phyloP scores from a whole-genome alignment of 1,139 yeast genomes.

The Candida albicans region DNA sequence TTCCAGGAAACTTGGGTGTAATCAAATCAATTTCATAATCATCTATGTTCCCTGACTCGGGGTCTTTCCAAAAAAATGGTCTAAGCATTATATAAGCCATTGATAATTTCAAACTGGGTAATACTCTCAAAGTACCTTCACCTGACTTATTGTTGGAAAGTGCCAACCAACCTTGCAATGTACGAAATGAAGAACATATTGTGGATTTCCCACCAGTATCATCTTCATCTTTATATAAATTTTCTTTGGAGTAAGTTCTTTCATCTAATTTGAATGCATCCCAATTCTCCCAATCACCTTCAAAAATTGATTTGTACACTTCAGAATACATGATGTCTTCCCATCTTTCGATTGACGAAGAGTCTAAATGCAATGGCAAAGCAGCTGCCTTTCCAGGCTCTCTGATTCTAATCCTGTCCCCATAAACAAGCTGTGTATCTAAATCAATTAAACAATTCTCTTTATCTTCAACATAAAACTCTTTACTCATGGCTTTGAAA shows the following conservation, averaged over 20 bases:
- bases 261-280: slow-evolving; percentile 44
- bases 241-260: slow-evolving; percentile 35
- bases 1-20: slow-evolving; percentile 25
- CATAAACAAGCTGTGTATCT: slow-evolving; percentile 34
- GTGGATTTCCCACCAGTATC: slow-evolving; percentile 31
- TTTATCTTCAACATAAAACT: slow-evolving; percentile 33
- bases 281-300: slow-evolving; percentile 48
- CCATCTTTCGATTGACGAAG: slow-evolving; percentile 46
- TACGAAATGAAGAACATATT: slow-evolving; percentile 33
- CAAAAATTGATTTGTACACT: slow-evolving; percentile 39
- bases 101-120: slow-evolving; percentile 37
- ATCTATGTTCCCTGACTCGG: slow-evolving; percentile 4
- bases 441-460: slow-evolving; percentile 24
- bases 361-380: slow-evolving; percentile 45
- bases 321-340: slow-evolving; percentile 32
- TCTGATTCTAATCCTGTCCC: slow-evolving; percentile 42
- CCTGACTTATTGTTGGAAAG: slow-evolving; percentile 33
- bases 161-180: slow-evolving; percentile 53
- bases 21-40: slow-evolving; percentile 26
- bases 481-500: slow-evolving; percentile 29
- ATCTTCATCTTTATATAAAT: slow-evolving; percentile 26
- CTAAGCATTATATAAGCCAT: slow-evolving; percentile 45
- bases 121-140: slow-evolving; percentile 45
- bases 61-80: slow-evolving; percentile 43
- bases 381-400: slow-evolving; percentile 39